Percentiles rank a stretch among this genome's conserved stretches.
These are phyloP conservation scores for Alternaria ventricosa DNA, from an alignment of 2,329 filamentous ascomycete genomes.

Conservation along the genomic window DNA sequence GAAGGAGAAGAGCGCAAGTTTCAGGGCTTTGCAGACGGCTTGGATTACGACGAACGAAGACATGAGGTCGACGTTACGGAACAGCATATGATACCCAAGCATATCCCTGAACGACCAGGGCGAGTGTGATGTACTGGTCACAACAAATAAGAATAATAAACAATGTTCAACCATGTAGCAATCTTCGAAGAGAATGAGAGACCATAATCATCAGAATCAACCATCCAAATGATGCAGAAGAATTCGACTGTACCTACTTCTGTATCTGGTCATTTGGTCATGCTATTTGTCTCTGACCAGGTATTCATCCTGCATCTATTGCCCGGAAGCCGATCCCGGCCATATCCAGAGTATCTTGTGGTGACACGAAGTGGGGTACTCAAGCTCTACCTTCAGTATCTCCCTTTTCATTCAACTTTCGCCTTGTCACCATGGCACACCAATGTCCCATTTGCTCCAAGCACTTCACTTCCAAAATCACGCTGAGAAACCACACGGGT, in stretches of 20 bases:
- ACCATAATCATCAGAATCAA: too few species aligned
- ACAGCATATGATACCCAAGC: neutral
- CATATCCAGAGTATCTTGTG: too few species aligned
- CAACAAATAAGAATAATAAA: neutral
- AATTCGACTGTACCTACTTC: neutral
- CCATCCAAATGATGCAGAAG: neutral
- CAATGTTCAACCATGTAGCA: neutral
- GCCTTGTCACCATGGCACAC: neutral
- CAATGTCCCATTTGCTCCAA: neutral
- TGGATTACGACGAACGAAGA: neutral
- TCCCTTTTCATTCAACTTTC: neutral
- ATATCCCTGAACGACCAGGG: neutral
- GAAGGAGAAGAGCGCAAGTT: neutral
- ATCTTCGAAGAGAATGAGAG: neutral
- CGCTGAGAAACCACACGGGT: neutral
- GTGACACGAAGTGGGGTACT: neutral
- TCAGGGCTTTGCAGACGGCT: neutral
- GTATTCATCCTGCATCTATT: too few species aligned
- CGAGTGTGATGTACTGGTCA: neutral
- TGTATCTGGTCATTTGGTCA: too few species aligned
- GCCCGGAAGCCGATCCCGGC: too few species aligned
- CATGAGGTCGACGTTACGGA: neutral
- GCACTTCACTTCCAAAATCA: fast-evolving
- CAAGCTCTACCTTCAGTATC: neutral
- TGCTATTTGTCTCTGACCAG: too few species aligned